Evolutionary conservation across 495 filamentous ascomycete species (phyloP), one percentile per base, ranked within the genome.

Genomic region (Lichina pygmaea): DNA sequence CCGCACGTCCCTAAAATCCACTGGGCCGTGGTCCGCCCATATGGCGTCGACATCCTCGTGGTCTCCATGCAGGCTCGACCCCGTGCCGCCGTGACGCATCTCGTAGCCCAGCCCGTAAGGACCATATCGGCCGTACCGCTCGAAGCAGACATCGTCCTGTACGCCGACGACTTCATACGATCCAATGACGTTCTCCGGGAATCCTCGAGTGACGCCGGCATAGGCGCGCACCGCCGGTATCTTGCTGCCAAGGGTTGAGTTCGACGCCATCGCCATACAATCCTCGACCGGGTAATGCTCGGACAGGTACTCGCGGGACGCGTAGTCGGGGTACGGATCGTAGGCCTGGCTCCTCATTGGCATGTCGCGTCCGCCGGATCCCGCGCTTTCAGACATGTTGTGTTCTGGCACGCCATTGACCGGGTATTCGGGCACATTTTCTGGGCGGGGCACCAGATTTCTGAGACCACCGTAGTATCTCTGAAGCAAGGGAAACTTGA

Each of bases 31-130:
- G 11, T 71, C 71, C 34, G 68, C 66, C 81, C 86, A 92, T 30
- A 86, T 71, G 16, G 64, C 62, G 40, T 83, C 77, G 16, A 69
- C 65, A 0, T 81, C 81, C 50, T 82, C 81, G 24, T 66, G 70
- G 42, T 93, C 78, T 33, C 81, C 82, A 50, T 83, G 69, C 53
- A 86, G 60, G 8, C 82, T 86, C 32, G 80, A 72, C 0, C 86
- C 86, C 13, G 75, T 71, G 8, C 89, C 89, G 8, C 89, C 89
- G 54, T 68, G 72, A 49, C 68, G 68, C 13, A 65, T 58, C 16
- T 71, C 75, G 52, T 95, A 95, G 12, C 89, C 89, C 44, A 78
- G 72, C 0, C 89, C 89, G 52, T 97, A 97, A 0, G 86, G 77
- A 0, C 84, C 91, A 30, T 86, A 67, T 47, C 81, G 68, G 8